Evolutionary conservation across 2,329 filamentous ascomycete species (phyloP).

Genomic region (Calonectria honghensis): DNA sequence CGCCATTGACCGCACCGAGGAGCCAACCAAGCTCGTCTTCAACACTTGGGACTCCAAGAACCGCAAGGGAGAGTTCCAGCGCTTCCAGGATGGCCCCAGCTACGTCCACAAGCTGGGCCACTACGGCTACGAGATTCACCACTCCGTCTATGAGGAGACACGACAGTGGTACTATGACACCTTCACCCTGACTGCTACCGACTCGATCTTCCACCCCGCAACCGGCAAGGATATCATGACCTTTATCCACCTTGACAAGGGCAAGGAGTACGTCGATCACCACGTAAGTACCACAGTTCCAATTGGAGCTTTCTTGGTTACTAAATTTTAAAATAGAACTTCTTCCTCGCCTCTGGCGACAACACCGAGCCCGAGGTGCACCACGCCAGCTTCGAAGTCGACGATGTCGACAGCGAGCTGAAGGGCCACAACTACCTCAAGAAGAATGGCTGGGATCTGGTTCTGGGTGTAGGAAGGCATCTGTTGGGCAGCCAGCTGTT

Average conservation of each 20-base stretch:
- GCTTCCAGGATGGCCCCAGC: slow-evolving; percentile 7
- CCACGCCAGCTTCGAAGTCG: slow-evolving; percentile 65
- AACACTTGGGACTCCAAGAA: slow-evolving; percentile 11
- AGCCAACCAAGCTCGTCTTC: slow-evolving; percentile 22
- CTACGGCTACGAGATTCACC: slow-evolving; percentile 33
- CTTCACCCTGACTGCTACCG: slow-evolving; percentile 64
- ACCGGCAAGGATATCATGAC: slow-evolving; percentile 19
- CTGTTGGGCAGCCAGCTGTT: slow-evolving; percentile 67
- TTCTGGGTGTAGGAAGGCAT: slow-evolving; percentile 78
- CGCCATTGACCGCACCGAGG: neutral
- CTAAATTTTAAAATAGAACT: neutral
- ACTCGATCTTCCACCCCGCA: slow-evolving; percentile 51
- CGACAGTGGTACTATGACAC: slow-evolving; percentile 42
- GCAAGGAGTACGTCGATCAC: slow-evolving; percentile 8
- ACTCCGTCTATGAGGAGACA: slow-evolving; percentile 51
- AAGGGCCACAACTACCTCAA: slow-evolving; percentile 76
- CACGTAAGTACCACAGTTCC: neutral
- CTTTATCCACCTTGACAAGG: slow-evolving; percentile 12
- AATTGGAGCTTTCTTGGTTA: neutral
- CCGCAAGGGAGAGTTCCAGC: slow-evolving; percentile 2
- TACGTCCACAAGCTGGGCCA: slow-evolving; percentile 37
- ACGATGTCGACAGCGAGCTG: slow-evolving; percentile 77
- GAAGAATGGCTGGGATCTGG: slow-evolving; percentile 70
- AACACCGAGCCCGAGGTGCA: neutral
- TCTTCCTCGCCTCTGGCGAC: neutral